A percentile compares a stretch with the other conserved stretches of the same genome.
phyloP scores from a whole-genome alignment of 352 stramenopile species.

The Pythium phragmiticola region DNA sequence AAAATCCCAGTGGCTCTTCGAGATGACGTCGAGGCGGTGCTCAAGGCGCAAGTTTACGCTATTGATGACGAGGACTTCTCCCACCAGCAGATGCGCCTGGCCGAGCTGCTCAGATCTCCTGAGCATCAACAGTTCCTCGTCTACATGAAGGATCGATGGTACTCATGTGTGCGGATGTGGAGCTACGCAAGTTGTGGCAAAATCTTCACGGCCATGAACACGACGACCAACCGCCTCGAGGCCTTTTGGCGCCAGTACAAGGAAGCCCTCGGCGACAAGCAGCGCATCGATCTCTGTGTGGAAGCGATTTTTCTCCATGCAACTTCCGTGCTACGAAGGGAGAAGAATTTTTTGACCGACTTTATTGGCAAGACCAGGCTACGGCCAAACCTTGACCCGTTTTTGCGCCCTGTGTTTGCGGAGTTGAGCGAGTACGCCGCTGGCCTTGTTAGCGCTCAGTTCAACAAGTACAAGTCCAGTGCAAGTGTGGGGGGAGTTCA shows the following conservation, averaged over 20 bases:
- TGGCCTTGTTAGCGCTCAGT: not conserved
- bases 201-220: slow-evolving; percentile 1
- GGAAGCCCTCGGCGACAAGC: not conserved
- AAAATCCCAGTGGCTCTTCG: no score
- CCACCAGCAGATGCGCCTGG: not conserved
- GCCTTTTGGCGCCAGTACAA: not conserved
- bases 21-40: no score
- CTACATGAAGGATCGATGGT: not conserved
- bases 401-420: not conserved
- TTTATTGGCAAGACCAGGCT: not conserved
- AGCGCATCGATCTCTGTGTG: slow-evolving; percentile 4
- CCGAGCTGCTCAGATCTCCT: not conserved
- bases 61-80: not conserved
- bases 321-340: not conserved
- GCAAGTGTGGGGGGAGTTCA: no score
- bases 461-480: not conserved
- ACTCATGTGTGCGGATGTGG: not conserved
- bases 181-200: not conserved
- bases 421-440: not conserved
- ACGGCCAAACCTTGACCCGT: not conserved
- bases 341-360: not conserved
- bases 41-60: slow-evolving; percentile 1
- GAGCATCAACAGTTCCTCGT: not conserved
- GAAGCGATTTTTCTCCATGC: not conserved
- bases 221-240: slow-evolving; percentile 1